These are phyloP conservation scores for Rhinocladiella mackenziei DNA, from an alignment of 2,329 filamentous ascomycete species.

Conservation along the genomic window DNA sequence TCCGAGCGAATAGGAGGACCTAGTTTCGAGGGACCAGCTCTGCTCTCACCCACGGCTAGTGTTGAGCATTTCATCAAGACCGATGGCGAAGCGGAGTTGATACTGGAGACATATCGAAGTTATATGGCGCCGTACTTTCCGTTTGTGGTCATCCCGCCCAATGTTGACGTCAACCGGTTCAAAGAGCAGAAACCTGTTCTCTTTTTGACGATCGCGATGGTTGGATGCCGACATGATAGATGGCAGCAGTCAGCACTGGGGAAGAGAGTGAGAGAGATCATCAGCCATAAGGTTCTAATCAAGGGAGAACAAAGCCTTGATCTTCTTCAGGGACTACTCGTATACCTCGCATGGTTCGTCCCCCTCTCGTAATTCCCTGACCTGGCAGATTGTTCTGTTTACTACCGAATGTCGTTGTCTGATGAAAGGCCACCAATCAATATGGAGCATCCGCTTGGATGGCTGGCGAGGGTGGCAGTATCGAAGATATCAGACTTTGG, in stretches of 20 bases:
- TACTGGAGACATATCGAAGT: constrained; percentile 18
- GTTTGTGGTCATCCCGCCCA: constrained; percentile 28
- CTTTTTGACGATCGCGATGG: constrained; percentile 35
- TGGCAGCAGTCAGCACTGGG: constrained; percentile 31
- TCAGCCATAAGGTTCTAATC: constrained; percentile 34
- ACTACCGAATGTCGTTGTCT: too few relatives aligned
- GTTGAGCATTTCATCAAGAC: constrained; percentile 9
- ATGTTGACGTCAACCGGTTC: constrained; percentile 23
- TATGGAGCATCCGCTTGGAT: too few relatives aligned
- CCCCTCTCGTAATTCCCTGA: not conserved
- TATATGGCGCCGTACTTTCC: constrained; percentile 31
- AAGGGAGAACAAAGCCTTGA: constrained; percentile 37
- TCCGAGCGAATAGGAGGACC: constrained; percentile 5
- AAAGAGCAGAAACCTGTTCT: constrained; percentile 34
- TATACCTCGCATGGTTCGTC: constrained; percentile 37
- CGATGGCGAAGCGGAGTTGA: constrained; percentile 17
- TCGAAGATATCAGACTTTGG: too few relatives aligned
- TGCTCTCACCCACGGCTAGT: constrained; percentile 3
- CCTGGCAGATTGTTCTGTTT: too few relatives aligned
- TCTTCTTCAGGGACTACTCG: constrained; percentile 39
- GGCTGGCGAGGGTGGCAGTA: too few relatives aligned
- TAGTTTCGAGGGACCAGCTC: not conserved
- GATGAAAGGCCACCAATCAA: too few relatives aligned
- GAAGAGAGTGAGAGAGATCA: constrained; percentile 31
- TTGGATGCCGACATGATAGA: constrained; percentile 29